Evolutionary conservation across 495 filamentous ascomycete genomes (phyloP).

Genomic region (Hypoxylon crocopeplum): DNA sequence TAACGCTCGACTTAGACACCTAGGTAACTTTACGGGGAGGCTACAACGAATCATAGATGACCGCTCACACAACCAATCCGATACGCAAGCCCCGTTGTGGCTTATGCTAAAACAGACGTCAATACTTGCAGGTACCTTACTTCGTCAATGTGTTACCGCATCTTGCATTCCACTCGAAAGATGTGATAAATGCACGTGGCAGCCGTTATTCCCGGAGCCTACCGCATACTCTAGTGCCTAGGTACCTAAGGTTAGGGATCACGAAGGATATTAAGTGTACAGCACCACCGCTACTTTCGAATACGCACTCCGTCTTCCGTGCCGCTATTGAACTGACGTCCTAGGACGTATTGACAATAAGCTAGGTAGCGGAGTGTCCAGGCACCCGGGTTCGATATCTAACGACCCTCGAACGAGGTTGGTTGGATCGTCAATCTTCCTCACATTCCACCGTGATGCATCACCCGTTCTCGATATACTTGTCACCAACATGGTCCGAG

Average conservation of each 20-base stretch:
- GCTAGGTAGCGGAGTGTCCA: constrained; percentile 13
- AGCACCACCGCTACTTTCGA: constrained; percentile 24
- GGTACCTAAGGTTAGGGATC: not conserved
- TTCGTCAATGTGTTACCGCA: not conserved
- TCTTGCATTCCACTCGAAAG: constrained; percentile 10
- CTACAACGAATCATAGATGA: not conserved
- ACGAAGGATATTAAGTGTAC: not conserved
- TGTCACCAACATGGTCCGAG: constrained; percentile 1
- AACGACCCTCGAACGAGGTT: constrained; percentile 9
- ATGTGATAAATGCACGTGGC: constrained; percentile 23
- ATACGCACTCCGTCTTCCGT: not conserved
- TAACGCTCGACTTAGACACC: not conserved
- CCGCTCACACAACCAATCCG: not conserved
- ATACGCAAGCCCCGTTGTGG: not conserved
- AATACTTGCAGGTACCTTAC: not conserved
- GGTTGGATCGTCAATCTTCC: constrained; percentile 1
- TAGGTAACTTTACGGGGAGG: not conserved
- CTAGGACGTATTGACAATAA: not conserved
- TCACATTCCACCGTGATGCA: constrained; percentile 10
- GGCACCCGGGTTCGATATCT: constrained; percentile 2
- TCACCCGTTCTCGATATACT: constrained; percentile 11
- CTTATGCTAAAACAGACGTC: not conserved
- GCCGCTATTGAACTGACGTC: not conserved
- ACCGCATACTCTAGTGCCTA: constrained; percentile 5
- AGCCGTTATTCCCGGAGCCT: constrained; percentile 3